Evolutionary conservation across 495 filamentous ascomycete genomes (phyloP), one percentile per base, ranked within the genome.

Genomic region (Aspergillus haitiensis): DNA sequence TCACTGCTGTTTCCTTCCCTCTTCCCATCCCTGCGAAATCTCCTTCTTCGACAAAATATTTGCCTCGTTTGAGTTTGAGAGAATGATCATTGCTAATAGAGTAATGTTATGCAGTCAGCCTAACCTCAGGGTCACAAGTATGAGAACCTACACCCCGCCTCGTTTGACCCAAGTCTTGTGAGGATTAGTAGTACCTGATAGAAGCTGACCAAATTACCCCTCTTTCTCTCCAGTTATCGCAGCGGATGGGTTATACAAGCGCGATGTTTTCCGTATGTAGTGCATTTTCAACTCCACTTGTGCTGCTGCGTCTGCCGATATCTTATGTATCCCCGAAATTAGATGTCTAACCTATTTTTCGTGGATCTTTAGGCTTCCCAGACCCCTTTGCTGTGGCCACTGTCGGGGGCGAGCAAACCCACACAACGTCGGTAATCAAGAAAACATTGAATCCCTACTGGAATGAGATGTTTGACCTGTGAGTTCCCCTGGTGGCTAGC

Each of bases 391-490:
- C 95, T 13, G 94, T 98, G 58, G 93, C 93, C 62, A 98, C 94
- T 34, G 86, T 98, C 65, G 89, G 89, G 70, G 95, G 94, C 61
- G 94, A 98, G 75, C 94, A 98, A 74, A 98, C 94, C 52, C 89
- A 89, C 68, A 97, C 95, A 21, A 98, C 94, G 6, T 86, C 86
- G 13, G 95, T 98, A 47, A 95, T 96, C 72, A 97, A 96, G 78
- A 90, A 93, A 75, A 98, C 94, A 2, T 77, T 98, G 76, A 98
- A 97, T 70, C 94, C 94, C 21, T 98, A 98, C 70, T 98, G 94
- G 94, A 98, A 98, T 73, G 95, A 98, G 76, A 90, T 84, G 66
- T 98, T 98, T 75, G 94, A 98, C 72, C 83, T 98, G 95, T 98
- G 69, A 62, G 48, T 58, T 32, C 39, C 55, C 33, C 40, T 10